These are phyloP conservation scores for Hypericum androsaemum DNA, from an alignment of 345 rosid species.

Conservation along the genomic window DNA sequence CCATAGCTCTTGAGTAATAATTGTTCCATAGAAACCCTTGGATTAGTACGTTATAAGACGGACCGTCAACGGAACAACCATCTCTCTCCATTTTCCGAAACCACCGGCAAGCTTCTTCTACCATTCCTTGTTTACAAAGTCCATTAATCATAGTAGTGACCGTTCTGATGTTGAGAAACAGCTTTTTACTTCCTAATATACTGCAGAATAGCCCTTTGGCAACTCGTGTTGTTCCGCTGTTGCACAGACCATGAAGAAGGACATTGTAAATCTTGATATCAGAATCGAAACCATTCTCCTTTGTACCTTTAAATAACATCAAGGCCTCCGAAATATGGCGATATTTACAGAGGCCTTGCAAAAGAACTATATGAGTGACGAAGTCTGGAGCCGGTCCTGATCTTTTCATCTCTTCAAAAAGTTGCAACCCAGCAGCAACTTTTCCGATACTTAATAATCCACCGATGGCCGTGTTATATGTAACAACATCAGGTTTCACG, in stretches of 20 bases:
- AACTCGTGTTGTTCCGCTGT: neutral
- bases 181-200: neutral
- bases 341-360: constrained; percentile 4
- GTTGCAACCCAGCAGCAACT: neutral
- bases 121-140: too few species aligned
- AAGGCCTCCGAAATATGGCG: constrained; percentile 1
- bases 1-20: too few species aligned
- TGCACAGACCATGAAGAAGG: constrained; percentile 1
- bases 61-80: neutral
- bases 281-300: too few species aligned
- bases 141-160: too few species aligned
- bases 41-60: constrained; percentile 1
- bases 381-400: neutral
- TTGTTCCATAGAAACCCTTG: neutral
- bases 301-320: too few species aligned
- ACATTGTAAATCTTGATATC: neutral
- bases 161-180: neutral
- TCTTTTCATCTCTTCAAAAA: neutral
- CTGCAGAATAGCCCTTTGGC: neutral
- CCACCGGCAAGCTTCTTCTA: too few species aligned
- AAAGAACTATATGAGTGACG: neutral
- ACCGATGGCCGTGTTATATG: neutral
- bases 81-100: neutral
- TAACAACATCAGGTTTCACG: neutral
- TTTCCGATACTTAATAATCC: neutral